Evolutionary conservation across 331 rosid species (phyloP).

Genomic region (Spiraea crenata): DNA sequence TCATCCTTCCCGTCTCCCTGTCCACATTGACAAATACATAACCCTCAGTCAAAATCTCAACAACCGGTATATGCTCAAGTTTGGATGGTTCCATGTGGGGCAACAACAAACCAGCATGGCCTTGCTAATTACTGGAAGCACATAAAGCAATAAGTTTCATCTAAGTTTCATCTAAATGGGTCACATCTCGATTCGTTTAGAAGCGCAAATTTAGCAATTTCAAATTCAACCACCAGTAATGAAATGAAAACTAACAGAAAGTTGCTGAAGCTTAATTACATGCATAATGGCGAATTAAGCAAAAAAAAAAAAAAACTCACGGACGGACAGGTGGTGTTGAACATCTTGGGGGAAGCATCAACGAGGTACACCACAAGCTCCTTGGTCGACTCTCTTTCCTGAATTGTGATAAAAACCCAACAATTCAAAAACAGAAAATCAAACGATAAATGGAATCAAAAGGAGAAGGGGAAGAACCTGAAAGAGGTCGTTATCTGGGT

Average conservation of each 20-base stretch:
- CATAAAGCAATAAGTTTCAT: too few relatives aligned
- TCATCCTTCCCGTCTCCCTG: conserved; percentile 50
- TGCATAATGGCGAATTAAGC: not conserved
- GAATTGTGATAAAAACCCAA: not conserved
- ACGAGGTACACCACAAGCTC: conserved; percentile 67
- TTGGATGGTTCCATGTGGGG: not conserved
- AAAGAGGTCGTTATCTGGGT: conserved; percentile 41
- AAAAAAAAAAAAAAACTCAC: conserved; percentile 36
- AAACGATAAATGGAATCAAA: not conserved
- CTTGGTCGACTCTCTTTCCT: conserved; percentile 62
- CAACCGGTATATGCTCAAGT: not conserved
- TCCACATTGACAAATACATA: conserved; percentile 2
- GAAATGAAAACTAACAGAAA: not conserved
- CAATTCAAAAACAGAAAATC: not conserved
- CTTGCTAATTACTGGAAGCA: not conserved
- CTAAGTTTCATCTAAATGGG: not conserved
- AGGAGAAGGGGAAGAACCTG: conserved; percentile 29
- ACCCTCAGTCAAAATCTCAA: not conserved
- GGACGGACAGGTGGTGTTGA: conserved; percentile 42
- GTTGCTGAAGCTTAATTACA: not conserved
- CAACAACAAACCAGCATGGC: not conserved
- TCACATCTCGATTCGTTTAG: not conserved
- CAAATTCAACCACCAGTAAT: not conserved
- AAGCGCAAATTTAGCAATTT: not conserved
- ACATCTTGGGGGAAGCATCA: conserved; percentile 94